Evolutionary conservation across 1,139 yeast species (phyloP), one percentile per base, ranked within the genome.

Genomic region (Suhomyces wounanorum): DNA sequence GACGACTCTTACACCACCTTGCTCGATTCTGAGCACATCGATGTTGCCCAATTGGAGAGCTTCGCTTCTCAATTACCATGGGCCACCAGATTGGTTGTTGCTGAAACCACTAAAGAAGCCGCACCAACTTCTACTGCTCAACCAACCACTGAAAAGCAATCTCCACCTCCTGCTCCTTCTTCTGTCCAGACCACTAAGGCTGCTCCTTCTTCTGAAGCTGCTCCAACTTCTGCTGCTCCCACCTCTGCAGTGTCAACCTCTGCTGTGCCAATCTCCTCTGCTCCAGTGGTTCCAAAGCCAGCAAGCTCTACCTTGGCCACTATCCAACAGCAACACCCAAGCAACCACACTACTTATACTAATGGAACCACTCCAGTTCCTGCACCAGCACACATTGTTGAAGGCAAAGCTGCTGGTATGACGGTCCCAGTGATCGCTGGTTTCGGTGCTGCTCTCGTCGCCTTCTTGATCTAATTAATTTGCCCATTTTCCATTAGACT

Each of bases 11-110:
- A 75, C 59, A 74, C 79, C 23, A 70, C 78, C 3, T 63, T 74
- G 50, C 64, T 74, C 53, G 60, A 63, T 33, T 56, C 65, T 35
- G 51, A 50, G 18, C 30, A 40, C 40, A 43, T 53, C 14, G 35
- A 52, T 51, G 58, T 73, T 35, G 49, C 59, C 5, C 52, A 62
- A 13, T 66, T 75, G 53, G 67, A 61, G 55, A 52, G 59, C 16
- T 73, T 66, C 56, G 79, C 77, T 39, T 66, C 75, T 26, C 63
- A 62, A 30, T 67, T 75, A 51, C 78, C 79, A 40, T 75, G 80
- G 80, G 73, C 70, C 59, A 69, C 70, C 57, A 51, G 52, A 43
- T 50, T 70, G 21, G 62, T 72, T 49, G 58, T 56, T 23, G 42
- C 55, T 25, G 36, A 50, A 3, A 5, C 44, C 21, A 33, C 49